phyloP scores from a whole-genome alignment of 371 early-diverging fungal genomes.

The Nosema bombycis region DNA sequence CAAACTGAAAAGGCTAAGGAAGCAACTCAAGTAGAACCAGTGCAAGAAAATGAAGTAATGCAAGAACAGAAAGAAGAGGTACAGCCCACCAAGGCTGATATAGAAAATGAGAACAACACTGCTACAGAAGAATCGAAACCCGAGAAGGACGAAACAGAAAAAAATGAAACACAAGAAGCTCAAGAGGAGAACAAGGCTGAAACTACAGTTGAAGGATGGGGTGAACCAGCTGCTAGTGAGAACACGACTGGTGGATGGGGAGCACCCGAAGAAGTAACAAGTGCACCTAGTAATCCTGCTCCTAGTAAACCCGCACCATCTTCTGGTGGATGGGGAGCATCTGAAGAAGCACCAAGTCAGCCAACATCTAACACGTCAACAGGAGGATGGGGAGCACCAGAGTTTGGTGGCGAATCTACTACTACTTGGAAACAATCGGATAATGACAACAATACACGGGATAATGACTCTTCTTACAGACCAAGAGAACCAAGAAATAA shows the following conservation, averaged over 20 bases:
- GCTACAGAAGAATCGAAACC: neutral
- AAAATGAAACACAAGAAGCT: neutral
- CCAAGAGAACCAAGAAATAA: neutral
- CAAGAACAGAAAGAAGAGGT: no score
- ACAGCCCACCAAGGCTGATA: no score
- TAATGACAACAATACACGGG: neutral
- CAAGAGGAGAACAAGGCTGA: neutral
- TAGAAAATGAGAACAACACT: neutral
- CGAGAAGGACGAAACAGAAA: neutral
- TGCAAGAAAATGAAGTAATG: no score
- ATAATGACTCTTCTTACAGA: neutral
- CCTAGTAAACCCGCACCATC: no score
- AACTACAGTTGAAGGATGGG: neutral
- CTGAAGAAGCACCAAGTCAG: neutral
- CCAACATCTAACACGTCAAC: neutral
- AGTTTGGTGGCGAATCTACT: neutral
- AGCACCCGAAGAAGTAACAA: neutral
- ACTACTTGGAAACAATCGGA: neutral
- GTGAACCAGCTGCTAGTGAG: neutral
- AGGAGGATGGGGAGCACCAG: neutral
- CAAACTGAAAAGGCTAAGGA: no score
- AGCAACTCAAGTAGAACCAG: no score
- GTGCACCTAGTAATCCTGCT: no score
- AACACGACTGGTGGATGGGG: neutral
- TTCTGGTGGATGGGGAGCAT: neutral